Evolutionary conservation across 495 filamentous ascomycete species (phyloP), one percentile per base, ranked within the genome.

Genomic region (Neurospora sp.): DNA sequence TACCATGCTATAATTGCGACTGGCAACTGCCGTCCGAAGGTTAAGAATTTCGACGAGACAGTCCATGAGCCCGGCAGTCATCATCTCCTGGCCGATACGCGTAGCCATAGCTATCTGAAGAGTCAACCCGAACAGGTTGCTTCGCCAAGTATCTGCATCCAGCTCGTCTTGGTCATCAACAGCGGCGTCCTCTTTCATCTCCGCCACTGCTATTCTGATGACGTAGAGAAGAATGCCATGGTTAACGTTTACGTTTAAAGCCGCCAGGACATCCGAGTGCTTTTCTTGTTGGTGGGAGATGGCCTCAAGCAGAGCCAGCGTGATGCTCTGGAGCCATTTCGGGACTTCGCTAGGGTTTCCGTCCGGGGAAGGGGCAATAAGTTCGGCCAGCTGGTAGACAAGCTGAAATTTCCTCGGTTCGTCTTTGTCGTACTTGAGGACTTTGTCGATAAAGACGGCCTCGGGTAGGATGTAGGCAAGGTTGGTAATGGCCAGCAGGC

Each of bases 151-250:
- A 77, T 97, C 93, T 70, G 90, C 85, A 72, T 88, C 89, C 42
- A 83, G 80, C 76, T 90, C 87, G 73, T 90, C 88, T 12, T 85
- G 82, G 14, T 83, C 83, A 49, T 89, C 85, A 69, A 87, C 85
- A 49, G 73, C 72, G n/a, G 87, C 84, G 62, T 92, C 88, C 10
- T 83, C 83, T 44, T 86, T 87, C 82, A 98, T 89, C 75, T 93
- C 91, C 31, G 91, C 93, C 72, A 97, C 92, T 12, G 93, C 91
- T 79, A 95, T 97, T 70, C 95, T 90, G 40, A 97, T 90, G 73
- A 97, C 86, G 79, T 98, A 98, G 79, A 97, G 91, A n/a, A 99
- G 87, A 18, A 98, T 91, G 16, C 96, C 96, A 76, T 99, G 96
- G 78, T 95, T 98, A 72, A 97, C 94, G 80, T 96, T 96, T 72